A percentile compares a stretch with the other conserved stretches of the same genome.
Conservation (phyloP, 495 filamentous ascomycete genomes). For the Wilcoxina mikolae region DNA sequence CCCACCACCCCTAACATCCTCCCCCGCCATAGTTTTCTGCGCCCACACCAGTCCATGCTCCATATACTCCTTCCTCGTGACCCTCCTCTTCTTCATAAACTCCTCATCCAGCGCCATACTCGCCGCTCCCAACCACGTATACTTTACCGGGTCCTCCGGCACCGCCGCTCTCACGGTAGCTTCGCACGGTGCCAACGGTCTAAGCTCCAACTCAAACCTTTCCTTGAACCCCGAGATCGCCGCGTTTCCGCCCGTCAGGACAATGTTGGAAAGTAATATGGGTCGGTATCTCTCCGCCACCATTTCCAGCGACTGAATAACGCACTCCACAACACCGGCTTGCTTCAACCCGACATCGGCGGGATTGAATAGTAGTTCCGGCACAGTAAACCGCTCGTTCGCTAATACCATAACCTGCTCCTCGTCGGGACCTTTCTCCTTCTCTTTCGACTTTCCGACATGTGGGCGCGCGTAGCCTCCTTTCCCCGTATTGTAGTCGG, state of each 20-base stretch:
- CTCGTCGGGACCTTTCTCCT: conserved; percentile 32
- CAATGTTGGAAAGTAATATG: conserved; percentile 66
- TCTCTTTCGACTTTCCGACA: conserved; percentile 45
- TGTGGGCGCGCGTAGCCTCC: conserved; percentile 62
- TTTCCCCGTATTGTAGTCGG: conserved; percentile 65
- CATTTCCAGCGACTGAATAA: conserved; percentile 63
- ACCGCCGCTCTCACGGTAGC: conserved; percentile 59
- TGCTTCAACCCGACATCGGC: conserved; percentile 76
- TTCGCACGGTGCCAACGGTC: conserved; percentile 58
- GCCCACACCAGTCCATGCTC: conserved; percentile 73
- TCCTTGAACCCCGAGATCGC: conserved; percentile 68
- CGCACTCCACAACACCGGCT: conserved; percentile 62
- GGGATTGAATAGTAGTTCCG: conserved; percentile 79
- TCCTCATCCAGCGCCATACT: conserved; percentile 54
- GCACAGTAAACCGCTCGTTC: conserved; percentile 83
- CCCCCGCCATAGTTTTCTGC: conserved; percentile 51
- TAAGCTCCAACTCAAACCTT: conserved; percentile 63
- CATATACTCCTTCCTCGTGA: conserved; percentile 78
- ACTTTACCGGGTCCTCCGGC: conserved; percentile 60
- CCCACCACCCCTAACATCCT: conserved; percentile 11
- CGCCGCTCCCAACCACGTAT: conserved; percentile 72
- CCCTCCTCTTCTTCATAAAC: conserved; percentile 44
- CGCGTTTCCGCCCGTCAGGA: conserved; percentile 78
- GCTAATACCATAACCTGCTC: conserved; percentile 78
- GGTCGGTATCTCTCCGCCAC: conserved; percentile 65